Evolutionary conservation across 352 stramenopile genomes (phyloP), one percentile per base, ranked within the genome.

Genomic region (Phytophthora sojae): DNA sequence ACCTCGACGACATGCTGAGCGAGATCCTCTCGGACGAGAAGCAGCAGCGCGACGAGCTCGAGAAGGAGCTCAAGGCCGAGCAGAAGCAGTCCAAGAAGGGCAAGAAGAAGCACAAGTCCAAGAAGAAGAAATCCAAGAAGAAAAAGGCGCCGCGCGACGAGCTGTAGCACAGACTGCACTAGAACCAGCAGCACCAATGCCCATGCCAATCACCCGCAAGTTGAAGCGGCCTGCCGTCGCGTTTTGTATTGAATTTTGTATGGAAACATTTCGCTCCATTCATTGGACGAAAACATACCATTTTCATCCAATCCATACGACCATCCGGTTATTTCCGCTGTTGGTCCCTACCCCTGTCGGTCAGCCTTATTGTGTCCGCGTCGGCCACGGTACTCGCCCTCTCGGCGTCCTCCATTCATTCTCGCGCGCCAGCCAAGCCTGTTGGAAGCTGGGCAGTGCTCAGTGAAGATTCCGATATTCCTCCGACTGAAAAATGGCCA

Each of bases 401-500:
- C 44, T 73, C 56, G 32, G 55, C 68, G 66, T 54, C 74, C 76
- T 83, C 76, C 76, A 83, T 68, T 83, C 76, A 83, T 83, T 83
- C 64, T 63, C 37, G 35, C 17, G 25, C 47, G 52, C 64, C 71
- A 69, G 62, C 59, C 62, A 73, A 60, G 51, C n/a, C 25, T 39
- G 42, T 58, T 30, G 14, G 61, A 55, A 44, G 53, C 35, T 52
- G 50, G 39, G 51, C 52, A 57, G 67, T 62, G 47, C 61, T 75
- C 64, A 80, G 64, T 79, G 64, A 83, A 83, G 73, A 83, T 79
- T 83, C 73, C 76, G 69, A 79, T 79, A 81, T 91, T 94, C 86
- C 79, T 92, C 72, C 86, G 85, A 90, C 81, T 88, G 84, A 85
- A 90, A 90, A 88, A 94, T 94, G 86, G 84, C 70, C 78, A 94